Percentiles rank a stretch among this genome's conserved stretches.
Conservation (phyloP, 2,329 filamentous ascomycete species). For the Talaromyces sp. region DNA sequence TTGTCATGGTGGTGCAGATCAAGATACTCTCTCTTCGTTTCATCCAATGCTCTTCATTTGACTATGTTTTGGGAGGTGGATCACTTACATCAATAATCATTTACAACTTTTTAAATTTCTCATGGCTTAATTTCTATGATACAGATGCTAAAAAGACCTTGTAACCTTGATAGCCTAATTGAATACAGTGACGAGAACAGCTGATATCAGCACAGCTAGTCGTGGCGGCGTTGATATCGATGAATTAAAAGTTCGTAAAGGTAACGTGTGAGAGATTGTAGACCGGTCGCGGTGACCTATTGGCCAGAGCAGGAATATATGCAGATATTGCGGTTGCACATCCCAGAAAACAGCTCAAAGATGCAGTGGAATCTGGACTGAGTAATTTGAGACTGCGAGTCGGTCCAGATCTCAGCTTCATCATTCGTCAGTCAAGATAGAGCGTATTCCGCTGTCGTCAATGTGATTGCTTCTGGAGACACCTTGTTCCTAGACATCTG, state of each 20-base stretch:
- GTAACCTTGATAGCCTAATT: neutral
- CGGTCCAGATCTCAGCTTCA: neutral
- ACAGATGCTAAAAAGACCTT: neutral
- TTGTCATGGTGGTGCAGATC: no score
- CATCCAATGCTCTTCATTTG: no score
- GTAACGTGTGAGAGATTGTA: neutral
- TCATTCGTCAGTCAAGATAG: neutral
- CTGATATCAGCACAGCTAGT: neutral
- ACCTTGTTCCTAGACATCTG: neutral
- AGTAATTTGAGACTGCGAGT: neutral
- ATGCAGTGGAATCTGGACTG: neutral
- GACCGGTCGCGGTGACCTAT: neutral
- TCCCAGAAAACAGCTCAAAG: neutral
- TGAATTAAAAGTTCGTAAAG: neutral
- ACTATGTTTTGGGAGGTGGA: no score
- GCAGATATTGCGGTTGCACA: neutral
- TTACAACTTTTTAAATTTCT: neutral
- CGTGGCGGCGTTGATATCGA: neutral
- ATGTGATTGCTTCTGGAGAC: neutral
- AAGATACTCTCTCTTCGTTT: no score
- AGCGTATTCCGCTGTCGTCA: neutral
- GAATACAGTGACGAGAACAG: neutral
- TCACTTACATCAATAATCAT: no score
- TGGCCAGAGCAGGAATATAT: neutral
- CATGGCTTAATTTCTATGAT: neutral